These are phyloP conservation scores for Aphanomyces invadans DNA, from an alignment of 352 stramenopile species.

Conservation along the genomic window DNA sequence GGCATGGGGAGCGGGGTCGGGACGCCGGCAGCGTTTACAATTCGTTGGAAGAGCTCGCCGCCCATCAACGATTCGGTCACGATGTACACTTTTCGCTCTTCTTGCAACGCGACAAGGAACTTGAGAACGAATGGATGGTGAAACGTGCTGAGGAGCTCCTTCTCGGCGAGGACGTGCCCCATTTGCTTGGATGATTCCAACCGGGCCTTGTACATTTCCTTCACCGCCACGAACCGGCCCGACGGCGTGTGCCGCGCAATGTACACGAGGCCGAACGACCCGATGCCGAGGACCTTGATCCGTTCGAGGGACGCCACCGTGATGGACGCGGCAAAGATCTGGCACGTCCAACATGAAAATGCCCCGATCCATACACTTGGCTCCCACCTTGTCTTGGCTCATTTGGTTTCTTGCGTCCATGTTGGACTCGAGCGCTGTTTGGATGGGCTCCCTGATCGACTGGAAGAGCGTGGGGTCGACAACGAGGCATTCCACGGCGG, in stretches of 20 bases:
- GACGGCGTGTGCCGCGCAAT: slow-evolving; percentile 18
- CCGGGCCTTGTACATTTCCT: slow-evolving; percentile 26
- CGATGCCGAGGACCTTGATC: slow-evolving; percentile 21
- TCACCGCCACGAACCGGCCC: slow-evolving; percentile 24
- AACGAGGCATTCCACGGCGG: slow-evolving; percentile 58
- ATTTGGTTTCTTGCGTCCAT: slow-evolving; percentile 30
- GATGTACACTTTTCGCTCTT: slow-evolving; percentile 24
- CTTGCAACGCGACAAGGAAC: slow-evolving; percentile 19
- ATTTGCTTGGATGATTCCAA: slow-evolving; percentile 22
- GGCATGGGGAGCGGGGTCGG: slow-evolving; percentile 19
- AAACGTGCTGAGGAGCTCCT: slow-evolving; percentile 16
- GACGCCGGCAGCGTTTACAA: slow-evolving; percentile 19
- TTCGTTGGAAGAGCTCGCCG: slow-evolving; percentile 25
- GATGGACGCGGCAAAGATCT: slow-evolving; percentile 32
- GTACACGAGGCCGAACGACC: slow-evolving; percentile 26
- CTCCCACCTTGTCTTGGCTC: slow-evolving; percentile 33
- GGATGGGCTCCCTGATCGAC: slow-evolving; percentile 36
- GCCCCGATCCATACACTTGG: too few species aligned
- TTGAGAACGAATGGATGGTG: slow-evolving; percentile 22
- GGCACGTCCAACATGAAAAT: background rate
- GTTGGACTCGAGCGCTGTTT: slow-evolving; percentile 32
- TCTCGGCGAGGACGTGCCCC: slow-evolving; percentile 15
- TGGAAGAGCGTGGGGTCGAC: slow-evolving; percentile 61
- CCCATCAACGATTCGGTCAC: slow-evolving; percentile 23
- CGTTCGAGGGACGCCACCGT: slow-evolving; percentile 16